Evolutionary conservation across 2,329 filamentous ascomycete species (phyloP), one percentile per base, ranked within the genome.

Genomic region (Aspergillus bombycis): DNA sequence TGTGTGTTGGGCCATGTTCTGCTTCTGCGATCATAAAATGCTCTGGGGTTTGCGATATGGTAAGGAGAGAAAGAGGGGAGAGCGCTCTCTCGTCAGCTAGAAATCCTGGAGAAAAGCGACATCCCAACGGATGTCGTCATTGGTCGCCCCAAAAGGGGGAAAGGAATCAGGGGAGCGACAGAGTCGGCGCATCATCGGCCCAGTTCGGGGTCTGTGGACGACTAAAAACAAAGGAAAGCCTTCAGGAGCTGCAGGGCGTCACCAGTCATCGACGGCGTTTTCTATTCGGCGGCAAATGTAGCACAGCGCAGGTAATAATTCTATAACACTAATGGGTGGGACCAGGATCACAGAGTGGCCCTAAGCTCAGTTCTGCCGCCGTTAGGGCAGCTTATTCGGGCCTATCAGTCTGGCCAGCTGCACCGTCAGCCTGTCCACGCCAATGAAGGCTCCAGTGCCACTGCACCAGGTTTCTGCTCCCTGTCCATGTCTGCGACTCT

Each of bases 281-380:
- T 55, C 26, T 28, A 38, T 55, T 36, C 7, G 32, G 34, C 34
- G 52, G 34, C n/a, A 36, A 36, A 36, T 55, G 32, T 32, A 55
- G 52, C 32, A 55, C 34, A 26, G 28, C 5, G 16, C 14, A 11
- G 11, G 32, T 38, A 38, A 38, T 38, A 21, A 54, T 54, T 54
- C 52, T 30, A 54, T 54, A 55, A 55, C 52, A 55, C 5, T 38
- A 55, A 55, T 36, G 52, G 21, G 32, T 55, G 52, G 52, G 36
- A 36, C 52, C 52, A n/a, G 52, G n/a, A 55, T 23, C 30, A 9
- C 32, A 32, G 9, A 7, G 52, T 23, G 52, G 28, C 32, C 52
- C 52, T 26, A 52, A 52, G 28, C 21, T 32, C n/a, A 52, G 48
- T 34, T 32, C 48, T 52, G 48, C 28, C 21, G 28, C 48, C 48